Evolutionary conservation across 805 yeast species (phyloP), one percentile per base, ranked within the genome.

Genomic region (Candida methanosorbosa): DNA sequence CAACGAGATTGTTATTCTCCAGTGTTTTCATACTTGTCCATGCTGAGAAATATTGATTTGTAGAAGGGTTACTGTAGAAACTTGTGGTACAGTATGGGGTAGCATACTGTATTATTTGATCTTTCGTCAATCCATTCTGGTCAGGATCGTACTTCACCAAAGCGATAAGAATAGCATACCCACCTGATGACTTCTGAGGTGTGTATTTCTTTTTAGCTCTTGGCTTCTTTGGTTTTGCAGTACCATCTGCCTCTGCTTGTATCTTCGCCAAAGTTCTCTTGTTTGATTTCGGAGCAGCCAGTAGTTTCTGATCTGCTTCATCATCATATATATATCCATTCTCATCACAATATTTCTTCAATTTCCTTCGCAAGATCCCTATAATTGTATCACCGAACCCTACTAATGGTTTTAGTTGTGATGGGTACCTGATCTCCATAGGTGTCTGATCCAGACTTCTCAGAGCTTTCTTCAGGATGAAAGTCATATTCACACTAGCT

Each of bases 161-260:
- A 0, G 78, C 78, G 15, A 85, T 40, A 15, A 87, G 46, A 8
- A 87, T 81, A 0, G 92, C 95, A 59, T 83, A 88, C 0, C 83
- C 94, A 2, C 96, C 96, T 0, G 92, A 75, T 24, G 88, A 59
- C 40, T 75, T 74, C 32, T 64, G 67, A 0, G 97, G 97, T 0
- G 86, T 67, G 52, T 82, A 86, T 25, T 57, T 37, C 38, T 48
- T 49, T 28, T 41, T 41, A 21, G 29, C 30, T 17, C 29, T 40
- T 30, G 29, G 18, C 28, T 35, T 27, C 22, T 17, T 29, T 27
- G 23, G n/a, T n/a, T n/a, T n/a, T n/a, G n/a, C n/a, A n/a, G n/a
- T n/a, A n/a, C n/a, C n/a, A n/a, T n/a, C n/a, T 11, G 14, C 27
- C 27, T 11, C 29, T 30, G 6, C 27, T 27, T n/a, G 16, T n/a